Evolutionary conservation across 2,329 filamentous ascomycete species (phyloP), one percentile per base, ranked within the genome.

Genomic region (Penicillium sp.): DNA sequence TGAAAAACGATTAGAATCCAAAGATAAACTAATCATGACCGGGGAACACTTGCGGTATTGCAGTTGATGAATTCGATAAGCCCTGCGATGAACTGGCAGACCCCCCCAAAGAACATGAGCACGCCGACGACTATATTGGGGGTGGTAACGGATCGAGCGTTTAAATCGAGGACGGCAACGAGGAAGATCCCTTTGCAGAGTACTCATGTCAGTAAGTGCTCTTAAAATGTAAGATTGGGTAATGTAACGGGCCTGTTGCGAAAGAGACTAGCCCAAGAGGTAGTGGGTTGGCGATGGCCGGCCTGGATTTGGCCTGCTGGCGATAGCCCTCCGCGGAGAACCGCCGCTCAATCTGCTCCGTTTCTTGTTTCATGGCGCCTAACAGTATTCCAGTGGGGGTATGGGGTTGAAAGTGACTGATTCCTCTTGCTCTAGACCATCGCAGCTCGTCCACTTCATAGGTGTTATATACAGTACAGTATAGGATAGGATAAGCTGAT

Each of bases 231-330:
- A 13, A 1, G 7, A 9, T 7, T 13, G 21, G 21, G 7, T 3
- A 26, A 3, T 2, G 7, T n/a, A 53, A 3, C 5, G 7, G 17
- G 45, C 51, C 51, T 2, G 51, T 53, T 3, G 51, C 51, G 13
- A 53, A 53, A 29, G 51, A 53, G n/a, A 53, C 15, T 7, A 53
- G 51, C 7, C 51, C 51, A 8, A 53, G 19, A 7, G 51, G 51
- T 31, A 41, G 41, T 6, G 51, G 51, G 26, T 35, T 53, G 9
- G 51, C 51, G 21, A 53, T 21, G n/a, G 50, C 31, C 3, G 31
- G 31, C 6, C 13, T 11, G 5, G 13, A 38, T 3, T 7, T 38
- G 31, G 6, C 31, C 6, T 38, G 31, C 8, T 38, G 31, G 13
- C 1, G 31, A 11, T 3, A 6, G 9, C 8, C 31, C 8, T 38